Percentiles rank a stretch among this genome's conserved stretches.
These are phyloP conservation scores for Blastocystis sp. DNA, from an alignment of 352 stramenopile genomes.

Conservation along the genomic window DNA sequence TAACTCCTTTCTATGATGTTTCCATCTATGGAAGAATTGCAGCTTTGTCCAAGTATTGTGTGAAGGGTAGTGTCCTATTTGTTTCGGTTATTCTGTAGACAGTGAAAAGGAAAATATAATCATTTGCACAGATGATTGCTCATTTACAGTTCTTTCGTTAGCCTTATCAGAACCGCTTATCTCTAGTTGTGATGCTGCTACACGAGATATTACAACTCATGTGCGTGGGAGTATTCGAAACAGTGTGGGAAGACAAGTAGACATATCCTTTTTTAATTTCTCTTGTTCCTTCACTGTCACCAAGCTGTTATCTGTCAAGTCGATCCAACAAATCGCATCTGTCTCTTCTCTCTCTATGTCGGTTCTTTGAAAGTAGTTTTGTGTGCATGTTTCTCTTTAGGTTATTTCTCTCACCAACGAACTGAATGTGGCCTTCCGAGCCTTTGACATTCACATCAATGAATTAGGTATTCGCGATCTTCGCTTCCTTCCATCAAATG, in stretches of 20 bases:
- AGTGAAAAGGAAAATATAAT: slow-evolving; percentile 1
- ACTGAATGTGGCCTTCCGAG: slow-evolving; percentile 11
- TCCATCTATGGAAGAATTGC: slow-evolving; percentile 54
- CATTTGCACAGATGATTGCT: slow-evolving; percentile 31
- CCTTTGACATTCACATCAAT: slow-evolving; percentile 47
- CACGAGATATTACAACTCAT: not conserved
- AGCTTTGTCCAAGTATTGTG: slow-evolving; percentile 13
- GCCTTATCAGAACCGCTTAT: not conserved
- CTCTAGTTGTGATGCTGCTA: not conserved
- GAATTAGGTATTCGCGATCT: slow-evolving; percentile 46
- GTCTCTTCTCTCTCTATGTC: slow-evolving; percentile 31
- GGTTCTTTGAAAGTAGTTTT: not conserved
- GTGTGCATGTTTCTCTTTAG: not conserved
- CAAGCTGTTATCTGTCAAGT: not conserved
- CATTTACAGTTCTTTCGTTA: slow-evolving; percentile 12
- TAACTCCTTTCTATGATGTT: slow-evolving; percentile 42
- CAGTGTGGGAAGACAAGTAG: slow-evolving; percentile 5
- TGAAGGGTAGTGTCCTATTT: not conserved
- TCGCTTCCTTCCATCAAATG: slow-evolving; percentile 14
- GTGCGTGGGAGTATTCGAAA: slow-evolving; percentile 33
- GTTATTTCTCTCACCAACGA: slow-evolving; percentile 43
- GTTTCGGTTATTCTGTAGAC: not conserved
- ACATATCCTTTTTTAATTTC: slow-evolving; percentile 13
- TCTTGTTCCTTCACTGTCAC: not conserved
- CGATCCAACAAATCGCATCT: slow-evolving; percentile 45